Evolutionary conservation across 2,329 filamentous ascomycete species (phyloP), one percentile per base, ranked within the genome.

Genomic region (Neocucurbitaria cava): DNA sequence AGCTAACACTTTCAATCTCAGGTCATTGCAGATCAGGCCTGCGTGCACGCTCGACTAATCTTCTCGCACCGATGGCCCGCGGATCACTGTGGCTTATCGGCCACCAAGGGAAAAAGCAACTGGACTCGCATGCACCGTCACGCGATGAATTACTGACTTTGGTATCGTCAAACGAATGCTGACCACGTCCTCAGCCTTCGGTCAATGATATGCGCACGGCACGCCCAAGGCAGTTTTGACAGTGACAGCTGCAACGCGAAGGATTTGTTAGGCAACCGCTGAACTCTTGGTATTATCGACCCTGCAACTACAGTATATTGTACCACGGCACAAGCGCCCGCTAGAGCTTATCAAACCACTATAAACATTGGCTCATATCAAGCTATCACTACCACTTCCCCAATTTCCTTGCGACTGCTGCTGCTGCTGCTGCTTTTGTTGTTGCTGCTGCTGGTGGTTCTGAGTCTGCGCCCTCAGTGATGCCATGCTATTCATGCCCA

Each of bases 401-500:
- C 65, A 69, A 18, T 56, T 68, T 17, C 46, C 45, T 43, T 61
- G 57, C 31, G 62, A 54, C 41, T 62, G 60, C 33, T 60, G 61
- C 23, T 59, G 63, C 15, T 4, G 23, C 38, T 59, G 60, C 13
- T 53, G 56, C 42, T n/a, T n/a, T n/a, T 60, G 61, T 20, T 59
- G 63, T 15, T 4, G 23, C 38, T 67, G 69, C 11, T 60, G 42
- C 4, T 64, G 54, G 24, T 68, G 65, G 17, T 20, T 61, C 40
- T 69, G 66, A 8, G 65, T 65, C 51, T 70, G 66, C 26, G 59
- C 64, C 49, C 61, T 61, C 46, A 70, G 58, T 38, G 57, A 59
- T 36, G 62, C 56, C 66, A 69, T 68, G 33, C 59, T 64, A 35
- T 62, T 49, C 57, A 70, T 69, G 13, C 72, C 70, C 54, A 74